phyloP scores from a whole-genome alignment of 768 basidiomycete species.

The Hericium coralloides region DNA sequence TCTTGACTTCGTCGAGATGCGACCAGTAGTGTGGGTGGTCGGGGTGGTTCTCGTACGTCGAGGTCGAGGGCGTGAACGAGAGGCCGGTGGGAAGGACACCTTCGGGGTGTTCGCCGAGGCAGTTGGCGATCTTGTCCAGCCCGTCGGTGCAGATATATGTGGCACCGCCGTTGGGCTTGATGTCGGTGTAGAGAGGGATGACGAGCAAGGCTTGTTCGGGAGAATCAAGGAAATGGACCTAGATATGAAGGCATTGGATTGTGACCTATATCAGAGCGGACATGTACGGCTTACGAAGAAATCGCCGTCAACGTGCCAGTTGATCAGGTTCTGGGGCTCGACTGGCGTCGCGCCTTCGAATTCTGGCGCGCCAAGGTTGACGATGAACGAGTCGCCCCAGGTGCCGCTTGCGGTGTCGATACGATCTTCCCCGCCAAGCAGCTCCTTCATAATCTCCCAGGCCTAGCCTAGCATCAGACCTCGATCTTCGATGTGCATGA shows the following conservation, averaged over 20 bases:
- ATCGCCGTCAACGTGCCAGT: slow-evolving; percentile 60
- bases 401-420: slow-evolving; percentile 37
- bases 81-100: slow-evolving; percentile 38
- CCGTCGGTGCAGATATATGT: slow-evolving; percentile 55
- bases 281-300: slow-evolving; percentile 33
- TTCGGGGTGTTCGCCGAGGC: slow-evolving; percentile 43
- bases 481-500: neutral
- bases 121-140: slow-evolving; percentile 37
- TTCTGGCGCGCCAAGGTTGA: slow-evolving; percentile 47
- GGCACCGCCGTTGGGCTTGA: slow-evolving; percentile 44
- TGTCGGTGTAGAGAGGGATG: slow-evolving; percentile 52
- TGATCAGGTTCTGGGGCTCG: slow-evolving; percentile 38
- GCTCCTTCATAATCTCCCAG: slow-evolving; percentile 52
- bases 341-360: slow-evolving; percentile 24
- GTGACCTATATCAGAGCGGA: neutral
- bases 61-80: slow-evolving; percentile 40
- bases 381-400: slow-evolving; percentile 56
- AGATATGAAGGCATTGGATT: neutral
- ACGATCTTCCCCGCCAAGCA: slow-evolving; percentile 51
- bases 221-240: slow-evolving; percentile 56
- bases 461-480: slow-evolving; percentile 25
- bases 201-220: slow-evolving; percentile 57
- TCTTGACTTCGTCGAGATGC: slow-evolving; percentile 34
- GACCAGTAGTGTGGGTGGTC: slow-evolving; percentile 37
- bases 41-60: slow-evolving; percentile 23